Base-by-base conservation (phyloP, 495 filamentous ascomycete genomes). In the Cetradonia linearis region DNA sequence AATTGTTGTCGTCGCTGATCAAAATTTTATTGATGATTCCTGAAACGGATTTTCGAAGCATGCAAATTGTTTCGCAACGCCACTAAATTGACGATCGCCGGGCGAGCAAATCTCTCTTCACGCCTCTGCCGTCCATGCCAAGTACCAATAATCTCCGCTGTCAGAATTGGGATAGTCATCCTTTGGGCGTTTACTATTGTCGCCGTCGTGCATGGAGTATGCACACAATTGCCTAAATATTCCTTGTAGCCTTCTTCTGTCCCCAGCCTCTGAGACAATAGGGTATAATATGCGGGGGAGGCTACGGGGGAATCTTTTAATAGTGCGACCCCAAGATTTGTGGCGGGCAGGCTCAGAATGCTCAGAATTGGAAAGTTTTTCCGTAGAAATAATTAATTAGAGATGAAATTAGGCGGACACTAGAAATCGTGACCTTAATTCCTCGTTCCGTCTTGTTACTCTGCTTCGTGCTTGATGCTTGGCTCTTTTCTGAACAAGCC, bases 71-170 rank as follows among this genome's bases (percentile, higher is more conserved):
- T 62, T 53, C 61, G 37, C 25, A 62, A 33, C 20, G 60, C 53
- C 53, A 49, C 60, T 62, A 57, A 62, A 30, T 42, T 23, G 60
- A 49, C 30, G 55, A 63, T 63, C 61, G 34, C 36, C 48, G 30
- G 27, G n/a, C 14, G 52, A 58, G 44, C 46, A 23, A 58, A 62
- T 60, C 58, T 64, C 50, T 49, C 58, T 42, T 56, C 7, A 40
- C 56, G 62, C 62, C 62, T 64, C 58, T 60, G 40, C 47, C 56
- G 61, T 58, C 33, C 48, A 48, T 42, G 40, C 48, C 42, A 42
- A 59, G 38, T 61, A 50, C 47, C n/a, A 56, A n/a, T 58, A 62
- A 58, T 62, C 42, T 62, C 61, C 61, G 61, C 61, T 54, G 34
- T 58, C 55, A 62, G 55, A 50, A 58, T 38, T 38, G 25, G 44